phyloP scores from a whole-genome alignment of 139 green algal genomes.

The Micractinium sp. region DNA sequence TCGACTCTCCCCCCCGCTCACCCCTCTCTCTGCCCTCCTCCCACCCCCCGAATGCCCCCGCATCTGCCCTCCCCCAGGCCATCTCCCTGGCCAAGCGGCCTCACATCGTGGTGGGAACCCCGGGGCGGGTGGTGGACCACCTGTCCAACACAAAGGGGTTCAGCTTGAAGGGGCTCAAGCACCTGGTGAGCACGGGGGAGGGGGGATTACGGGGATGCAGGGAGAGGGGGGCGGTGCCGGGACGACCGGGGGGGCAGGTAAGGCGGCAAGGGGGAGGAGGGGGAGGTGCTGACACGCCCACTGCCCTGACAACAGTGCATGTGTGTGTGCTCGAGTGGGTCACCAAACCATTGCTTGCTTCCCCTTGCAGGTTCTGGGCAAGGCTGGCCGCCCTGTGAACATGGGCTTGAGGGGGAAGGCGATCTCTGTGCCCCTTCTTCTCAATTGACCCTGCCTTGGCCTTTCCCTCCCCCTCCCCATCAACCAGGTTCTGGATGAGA shows the following conservation, averaged over 20 bases:
- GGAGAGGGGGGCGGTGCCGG: background rate
- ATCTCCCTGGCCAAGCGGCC: constrained; percentile 92
- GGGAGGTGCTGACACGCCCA: background rate
- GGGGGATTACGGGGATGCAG: too few relatives aligned
- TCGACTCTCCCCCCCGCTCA: background rate
- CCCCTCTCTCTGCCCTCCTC: background rate
- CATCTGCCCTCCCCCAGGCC: constrained; percentile 71
- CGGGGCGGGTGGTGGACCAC: constrained; percentile 97
- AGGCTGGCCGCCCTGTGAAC: too few relatives aligned
- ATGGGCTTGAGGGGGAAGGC: too few relatives aligned
- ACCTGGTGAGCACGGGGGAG: constrained; percentile 57
- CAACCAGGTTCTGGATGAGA: too few relatives aligned
- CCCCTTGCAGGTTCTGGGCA: too few relatives aligned
- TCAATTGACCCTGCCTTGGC: background rate
- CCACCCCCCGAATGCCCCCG: too few relatives aligned
- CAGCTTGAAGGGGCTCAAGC: constrained; percentile 81
- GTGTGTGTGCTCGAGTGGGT: background rate
- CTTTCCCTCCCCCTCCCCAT: background rate
- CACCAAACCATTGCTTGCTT: background rate
- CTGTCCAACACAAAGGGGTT: constrained; percentile 99
- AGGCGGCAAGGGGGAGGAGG: background rate
- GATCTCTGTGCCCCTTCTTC: too few relatives aligned
- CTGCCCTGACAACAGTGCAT: background rate
- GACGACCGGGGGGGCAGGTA: background rate
- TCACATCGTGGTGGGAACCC: constrained; percentile 96